Conservation (phyloP, 2,329 filamentous ascomycete species). For the Cyanodermella asteris region DNA sequence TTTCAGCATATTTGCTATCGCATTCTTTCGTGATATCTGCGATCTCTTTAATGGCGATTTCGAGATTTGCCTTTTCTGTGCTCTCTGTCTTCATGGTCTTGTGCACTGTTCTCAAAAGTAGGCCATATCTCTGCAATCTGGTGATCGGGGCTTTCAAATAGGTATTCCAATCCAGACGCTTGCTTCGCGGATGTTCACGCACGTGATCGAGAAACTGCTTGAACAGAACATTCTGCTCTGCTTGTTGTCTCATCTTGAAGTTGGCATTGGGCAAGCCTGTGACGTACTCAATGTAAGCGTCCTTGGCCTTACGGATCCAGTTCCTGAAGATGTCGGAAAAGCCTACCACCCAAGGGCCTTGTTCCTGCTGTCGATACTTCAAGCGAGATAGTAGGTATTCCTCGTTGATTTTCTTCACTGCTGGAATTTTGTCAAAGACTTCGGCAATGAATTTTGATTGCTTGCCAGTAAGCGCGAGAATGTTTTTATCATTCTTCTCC, state of each 20-base stretch:
- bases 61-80: conserved; percentile 72
- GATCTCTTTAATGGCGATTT: conserved; percentile 75
- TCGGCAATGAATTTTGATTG: conserved; percentile 52
- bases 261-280: conserved; percentile 66
- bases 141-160: conserved; percentile 89
- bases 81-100: conserved; percentile 66
- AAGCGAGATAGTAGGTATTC: conserved; percentile 80
- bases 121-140: conserved; percentile 68
- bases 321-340: conserved; percentile 96
- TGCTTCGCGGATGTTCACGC: conserved; percentile 54
- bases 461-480: conserved; percentile 58
- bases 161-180: conserved; percentile 78
- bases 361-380: conserved; percentile 90
- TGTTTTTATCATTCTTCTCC: conserved; percentile 47
- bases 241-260: conserved; percentile 64
- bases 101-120: conserved; percentile 63
- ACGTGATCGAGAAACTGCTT: conserved; percentile 64
- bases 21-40: conserved; percentile 75
- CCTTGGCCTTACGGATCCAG: conserved; percentile 87
- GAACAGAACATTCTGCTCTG: conserved; percentile 69
- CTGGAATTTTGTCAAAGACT: conserved; percentile 81
- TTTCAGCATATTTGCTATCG: conserved; percentile 78
- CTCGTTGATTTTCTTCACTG: conserved; percentile 76
- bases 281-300: conserved; percentile 80
- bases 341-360: conserved; percentile 80